These are phyloP conservation scores for Lactarius psammicola DNA, from an alignment of 768 basidiomycete species.

Conservation along the genomic window DNA sequence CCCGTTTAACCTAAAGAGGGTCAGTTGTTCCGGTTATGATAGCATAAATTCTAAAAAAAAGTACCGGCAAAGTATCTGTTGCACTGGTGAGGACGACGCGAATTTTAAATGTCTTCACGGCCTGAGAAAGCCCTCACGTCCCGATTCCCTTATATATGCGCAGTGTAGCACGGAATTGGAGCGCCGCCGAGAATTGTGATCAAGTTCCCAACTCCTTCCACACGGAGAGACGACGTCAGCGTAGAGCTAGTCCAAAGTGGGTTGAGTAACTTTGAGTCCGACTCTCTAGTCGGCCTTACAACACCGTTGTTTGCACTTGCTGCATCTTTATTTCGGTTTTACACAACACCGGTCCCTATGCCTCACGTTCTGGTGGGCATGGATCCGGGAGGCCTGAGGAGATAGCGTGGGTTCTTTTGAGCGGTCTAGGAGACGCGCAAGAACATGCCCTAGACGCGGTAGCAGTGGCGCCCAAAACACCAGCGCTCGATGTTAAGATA, in stretches of 20 bases:
- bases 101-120: constrained; percentile 9
- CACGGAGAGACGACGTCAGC: background rate
- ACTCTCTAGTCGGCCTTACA: background rate
- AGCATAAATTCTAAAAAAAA: background rate
- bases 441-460: background rate
- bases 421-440: background rate
- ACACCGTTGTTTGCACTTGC: too few relatives aligned
- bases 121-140: background rate
- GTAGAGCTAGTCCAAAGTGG: background rate
- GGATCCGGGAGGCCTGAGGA: background rate
- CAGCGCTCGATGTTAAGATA: background rate
- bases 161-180: background rate
- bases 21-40: background rate
- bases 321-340: background rate
- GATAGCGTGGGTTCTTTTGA: background rate
- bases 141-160: background rate
- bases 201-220: background rate
- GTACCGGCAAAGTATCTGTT: constrained; percentile 13
- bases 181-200: background rate
- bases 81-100: constrained; percentile 20
- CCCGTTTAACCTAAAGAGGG: constrained; percentile 46
- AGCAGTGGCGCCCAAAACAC: background rate
- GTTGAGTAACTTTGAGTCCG: too few relatives aligned
- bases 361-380: background rate
- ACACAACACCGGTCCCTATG: background rate